Evolutionary conservation across 495 filamentous ascomycete species (phyloP).

Genomic region (Aspergillus mulundensis): DNA sequence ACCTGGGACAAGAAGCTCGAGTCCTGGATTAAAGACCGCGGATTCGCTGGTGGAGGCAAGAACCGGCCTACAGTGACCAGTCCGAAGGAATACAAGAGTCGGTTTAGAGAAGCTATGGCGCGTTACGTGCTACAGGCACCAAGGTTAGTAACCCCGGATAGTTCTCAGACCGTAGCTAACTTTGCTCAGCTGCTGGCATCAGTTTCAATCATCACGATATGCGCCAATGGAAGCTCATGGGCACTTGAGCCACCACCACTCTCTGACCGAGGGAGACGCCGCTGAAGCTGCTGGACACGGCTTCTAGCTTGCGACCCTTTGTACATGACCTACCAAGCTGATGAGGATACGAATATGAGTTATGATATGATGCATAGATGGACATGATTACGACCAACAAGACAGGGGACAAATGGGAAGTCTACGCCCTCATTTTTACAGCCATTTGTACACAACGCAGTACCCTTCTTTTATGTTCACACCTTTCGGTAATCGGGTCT

Average conservation of each 20-base stretch:
- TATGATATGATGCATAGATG: conserved; percentile 10
- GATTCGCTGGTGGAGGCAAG: conserved; percentile 76
- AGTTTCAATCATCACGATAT: conserved; percentile 54
- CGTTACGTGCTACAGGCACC: conserved; percentile 77
- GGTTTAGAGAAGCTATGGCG: conserved; percentile 95
- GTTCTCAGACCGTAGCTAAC: conserved; percentile 1
- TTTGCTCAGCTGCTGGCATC: conserved; percentile 62
- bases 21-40: conserved; percentile 96
- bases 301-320: background rate
- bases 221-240: conserved; percentile 33
- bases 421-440: background rate
- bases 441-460: background rate
- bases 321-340: background rate
- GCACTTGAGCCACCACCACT: conserved; percentile 13
- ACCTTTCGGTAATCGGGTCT: background rate
- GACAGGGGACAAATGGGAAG: background rate
- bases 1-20: conserved; percentile 99
- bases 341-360: conserved; percentile 11
- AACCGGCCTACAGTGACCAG: conserved; percentile 94
- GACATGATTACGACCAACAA: conserved; percentile 4
- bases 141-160: conserved; percentile 38
- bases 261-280: conserved; percentile 21
- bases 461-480: background rate
- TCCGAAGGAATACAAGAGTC: conserved; percentile 93
- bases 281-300: conserved; percentile 11